A percentile compares a stretch with the other conserved stretches of the same genome.
Evolutionary conservation across 805 yeast genomes (phyloP).

Genomic region (Pichia rugopelliculosa): DNA sequence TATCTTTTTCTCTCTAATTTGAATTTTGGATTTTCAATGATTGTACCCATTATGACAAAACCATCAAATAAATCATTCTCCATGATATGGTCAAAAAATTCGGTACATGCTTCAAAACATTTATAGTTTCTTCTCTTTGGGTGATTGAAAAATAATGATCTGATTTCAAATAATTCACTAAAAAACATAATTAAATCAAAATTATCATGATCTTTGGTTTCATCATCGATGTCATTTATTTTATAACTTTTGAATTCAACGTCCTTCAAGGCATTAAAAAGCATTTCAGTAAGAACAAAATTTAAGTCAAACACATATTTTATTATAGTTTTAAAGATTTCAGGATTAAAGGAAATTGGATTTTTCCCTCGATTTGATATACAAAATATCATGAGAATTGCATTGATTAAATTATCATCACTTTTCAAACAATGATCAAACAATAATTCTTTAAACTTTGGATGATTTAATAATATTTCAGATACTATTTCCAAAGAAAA

Average conservation of each 20-base stretch:
- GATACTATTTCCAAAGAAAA: neutral
- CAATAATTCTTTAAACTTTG: neutral
- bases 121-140: slow-evolving; percentile 5
- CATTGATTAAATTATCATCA: neutral
- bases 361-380: slow-evolving; percentile 4
- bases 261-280: slow-evolving; percentile 7
- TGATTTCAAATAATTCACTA: slow-evolving; percentile 5
- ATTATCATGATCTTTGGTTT: neutral
- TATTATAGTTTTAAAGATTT: neutral
- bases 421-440: neutral
- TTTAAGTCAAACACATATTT: slow-evolving; percentile 2
- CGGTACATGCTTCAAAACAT: slow-evolving; percentile 9
- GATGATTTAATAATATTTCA: neutral
- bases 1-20: slow-evolving; percentile 3
- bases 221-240: neutral
- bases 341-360: neutral
- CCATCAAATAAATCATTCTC: slow-evolving; percentile 9
- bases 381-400: slow-evolving; percentile 10
- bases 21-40: slow-evolving; percentile 7
- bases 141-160: slow-evolving; percentile 8
- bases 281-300: slow-evolving; percentile 6
- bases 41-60: slow-evolving; percentile 11
- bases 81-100: slow-evolving; percentile 13
- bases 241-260: slow-evolving; percentile 3
- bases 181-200: slow-evolving; percentile 9